Conservation (phyloP, 352 stramenopile species). For the Pelagophyceae sp. region DNA sequence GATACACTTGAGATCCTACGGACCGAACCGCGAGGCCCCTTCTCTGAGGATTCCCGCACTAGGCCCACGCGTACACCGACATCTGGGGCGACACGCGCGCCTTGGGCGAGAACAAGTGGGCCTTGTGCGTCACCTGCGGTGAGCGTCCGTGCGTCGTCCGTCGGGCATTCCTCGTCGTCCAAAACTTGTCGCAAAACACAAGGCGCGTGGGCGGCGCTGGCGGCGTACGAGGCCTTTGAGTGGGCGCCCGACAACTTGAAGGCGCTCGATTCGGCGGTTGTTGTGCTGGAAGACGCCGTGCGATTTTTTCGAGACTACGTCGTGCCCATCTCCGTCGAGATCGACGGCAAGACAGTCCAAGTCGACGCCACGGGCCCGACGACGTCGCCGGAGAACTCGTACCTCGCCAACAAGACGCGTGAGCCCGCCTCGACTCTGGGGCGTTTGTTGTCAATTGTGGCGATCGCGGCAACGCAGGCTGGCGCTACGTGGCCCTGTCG, state of each 20-base stretch:
- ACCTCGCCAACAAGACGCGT: not conserved
- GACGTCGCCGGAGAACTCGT: slow-evolving; percentile 25
- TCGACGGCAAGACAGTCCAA: not conserved
- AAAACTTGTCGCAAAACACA: too few relatives aligned
- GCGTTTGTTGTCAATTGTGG: too few relatives aligned
- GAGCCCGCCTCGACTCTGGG: too few relatives aligned
- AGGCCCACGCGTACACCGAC: slow-evolving; percentile 27
- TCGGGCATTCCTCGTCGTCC: not conserved
- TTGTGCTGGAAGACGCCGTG: not conserved
- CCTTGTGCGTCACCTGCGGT: slow-evolving; percentile 23
- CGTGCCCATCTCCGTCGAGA: not conserved
- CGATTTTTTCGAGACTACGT: slow-evolving; percentile 19
- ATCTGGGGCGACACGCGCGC: not conserved
- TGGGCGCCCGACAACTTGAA: not conserved
- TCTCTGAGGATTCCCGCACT: too few relatives aligned
- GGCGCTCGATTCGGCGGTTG: not conserved
- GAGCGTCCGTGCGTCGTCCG: too few relatives aligned
- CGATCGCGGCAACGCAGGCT: too few relatives aligned
- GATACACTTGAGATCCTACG: too few relatives aligned
- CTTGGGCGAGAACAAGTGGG: slow-evolving; percentile 19
- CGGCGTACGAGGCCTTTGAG: not conserved
- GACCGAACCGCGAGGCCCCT: too few relatives aligned
- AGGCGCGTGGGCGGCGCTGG: slow-evolving; percentile 19
- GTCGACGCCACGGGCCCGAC: slow-evolving; percentile 18
- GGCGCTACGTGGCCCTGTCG: not conserved